These are phyloP conservation scores for Turritis glabra DNA, from an alignment of 345 rosid species.

Conservation along the genomic window DNA sequence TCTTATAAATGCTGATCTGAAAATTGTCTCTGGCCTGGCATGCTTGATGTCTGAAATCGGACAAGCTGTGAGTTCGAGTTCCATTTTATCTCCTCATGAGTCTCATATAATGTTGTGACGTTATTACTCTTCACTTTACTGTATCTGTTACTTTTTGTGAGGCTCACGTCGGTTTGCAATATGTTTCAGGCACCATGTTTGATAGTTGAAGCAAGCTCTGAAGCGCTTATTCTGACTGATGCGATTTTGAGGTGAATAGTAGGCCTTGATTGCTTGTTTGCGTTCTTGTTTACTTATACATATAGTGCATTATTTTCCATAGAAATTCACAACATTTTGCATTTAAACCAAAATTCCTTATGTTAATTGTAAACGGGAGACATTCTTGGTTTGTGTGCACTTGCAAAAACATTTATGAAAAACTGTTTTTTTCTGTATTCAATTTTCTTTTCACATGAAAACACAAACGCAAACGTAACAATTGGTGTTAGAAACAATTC, in stretches of 20 bases:
- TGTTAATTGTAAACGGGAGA: background rate
- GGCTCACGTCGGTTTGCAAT: conserved; percentile 28
- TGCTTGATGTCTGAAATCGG: conserved; percentile 94
- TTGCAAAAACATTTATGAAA: background rate
- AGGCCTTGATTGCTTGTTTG: conserved; percentile 22
- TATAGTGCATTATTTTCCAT: background rate
- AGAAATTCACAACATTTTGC: background rate
- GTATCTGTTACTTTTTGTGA: conserved; percentile 8
- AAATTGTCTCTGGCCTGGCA: conserved; percentile 80
- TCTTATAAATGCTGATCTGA: conserved; percentile 68
- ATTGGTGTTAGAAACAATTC: background rate
- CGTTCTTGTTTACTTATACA: background rate
- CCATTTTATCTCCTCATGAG: background rate
- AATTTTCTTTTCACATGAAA: background rate
- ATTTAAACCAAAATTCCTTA: background rate
- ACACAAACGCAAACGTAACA: background rate
- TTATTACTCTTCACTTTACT: conserved; percentile 10
- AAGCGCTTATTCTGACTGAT: conserved; percentile 72
- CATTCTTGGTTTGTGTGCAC: background rate
- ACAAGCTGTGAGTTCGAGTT: conserved; percentile 74
- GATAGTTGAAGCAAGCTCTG: conserved; percentile 82
- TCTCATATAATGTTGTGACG: background rate
- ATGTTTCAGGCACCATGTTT: conserved; percentile 75
- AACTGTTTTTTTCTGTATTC: background rate
- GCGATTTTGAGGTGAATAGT: conserved; percentile 72